phyloP scores from a whole-genome alignment of 2,329 filamentous ascomycete genomes.

The Trichoderma koningii region DNA sequence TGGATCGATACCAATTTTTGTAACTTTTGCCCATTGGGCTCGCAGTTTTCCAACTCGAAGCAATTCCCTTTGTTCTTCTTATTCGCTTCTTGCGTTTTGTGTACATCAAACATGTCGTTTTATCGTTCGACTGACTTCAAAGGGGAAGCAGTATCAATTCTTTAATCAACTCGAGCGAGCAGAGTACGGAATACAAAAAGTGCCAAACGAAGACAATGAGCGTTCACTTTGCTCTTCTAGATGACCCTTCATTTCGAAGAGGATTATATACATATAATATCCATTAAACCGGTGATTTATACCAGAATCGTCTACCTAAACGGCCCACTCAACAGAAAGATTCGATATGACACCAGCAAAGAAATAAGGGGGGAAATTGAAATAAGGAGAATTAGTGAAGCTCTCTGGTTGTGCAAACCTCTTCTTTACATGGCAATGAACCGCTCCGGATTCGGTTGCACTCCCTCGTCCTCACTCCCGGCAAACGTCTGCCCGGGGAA shows the following conservation, averaged over 20 bases:
- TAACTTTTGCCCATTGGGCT: background rate
- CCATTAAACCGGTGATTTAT: background rate
- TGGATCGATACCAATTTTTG: constrained; percentile 20
- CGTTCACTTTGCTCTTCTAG: background rate
- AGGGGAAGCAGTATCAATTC: background rate
- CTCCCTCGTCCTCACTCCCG: constrained; percentile 28
- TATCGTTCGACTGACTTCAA: background rate
- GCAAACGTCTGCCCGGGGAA: constrained; percentile 38
- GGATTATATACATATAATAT: background rate
- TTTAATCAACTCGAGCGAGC: background rate
- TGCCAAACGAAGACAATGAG: background rate
- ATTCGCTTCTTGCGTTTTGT: background rate
- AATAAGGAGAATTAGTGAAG: background rate
- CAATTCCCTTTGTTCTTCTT: background rate
- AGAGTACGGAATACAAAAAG: background rate
- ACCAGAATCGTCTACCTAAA: background rate
- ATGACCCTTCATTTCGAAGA: background rate
- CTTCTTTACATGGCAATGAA: constrained; percentile 34
- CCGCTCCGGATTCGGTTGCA: constrained; percentile 40
- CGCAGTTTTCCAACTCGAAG: background rate
- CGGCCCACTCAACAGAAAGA: background rate
- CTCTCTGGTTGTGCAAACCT: background rate
- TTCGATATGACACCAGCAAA: background rate
- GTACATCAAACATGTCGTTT: background rate
- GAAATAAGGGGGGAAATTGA: background rate